Evolutionary conservation across 257 asterid species (phyloP).

Genomic region (Osmanthus fragrans): DNA sequence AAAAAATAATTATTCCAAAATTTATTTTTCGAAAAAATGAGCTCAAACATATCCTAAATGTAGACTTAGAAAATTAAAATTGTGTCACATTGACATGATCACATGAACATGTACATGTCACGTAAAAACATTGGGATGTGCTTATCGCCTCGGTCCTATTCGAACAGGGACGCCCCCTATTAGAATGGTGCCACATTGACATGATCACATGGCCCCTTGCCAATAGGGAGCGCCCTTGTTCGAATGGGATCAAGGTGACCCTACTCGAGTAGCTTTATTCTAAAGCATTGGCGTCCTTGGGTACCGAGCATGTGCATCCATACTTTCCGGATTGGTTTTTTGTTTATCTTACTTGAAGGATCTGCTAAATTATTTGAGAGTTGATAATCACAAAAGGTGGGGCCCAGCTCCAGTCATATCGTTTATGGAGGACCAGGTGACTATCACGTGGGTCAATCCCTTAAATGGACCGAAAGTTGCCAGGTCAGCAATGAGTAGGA

Average conservation of each 20-base stretch:
- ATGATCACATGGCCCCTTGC: no score
- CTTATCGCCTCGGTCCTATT: no score
- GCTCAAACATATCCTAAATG: no score
- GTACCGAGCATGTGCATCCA: background rate
- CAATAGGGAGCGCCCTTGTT: no score
- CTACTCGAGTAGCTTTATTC: no score
- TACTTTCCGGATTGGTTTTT: background rate
- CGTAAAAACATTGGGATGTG: no score
- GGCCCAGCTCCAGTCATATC: background rate
- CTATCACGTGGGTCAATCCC: slow-evolving; percentile 3
- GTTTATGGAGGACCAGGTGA: background rate
- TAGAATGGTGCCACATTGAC: no score
- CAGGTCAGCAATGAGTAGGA: background rate
- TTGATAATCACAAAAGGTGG: background rate
- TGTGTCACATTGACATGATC: background rate
- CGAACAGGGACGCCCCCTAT: no score
- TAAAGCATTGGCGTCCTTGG: background rate
- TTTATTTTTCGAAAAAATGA: no score
- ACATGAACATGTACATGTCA: background rate
- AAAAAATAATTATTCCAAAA: no score
- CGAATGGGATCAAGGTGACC: no score
- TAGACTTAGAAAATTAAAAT: background rate
- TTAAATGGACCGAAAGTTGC: background rate
- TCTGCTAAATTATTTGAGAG: background rate
- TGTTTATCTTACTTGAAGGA: background rate